phyloP scores from a whole-genome alignment of 2,329 filamentous ascomycete species.

The Colletotrichum spaethianum region DNA sequence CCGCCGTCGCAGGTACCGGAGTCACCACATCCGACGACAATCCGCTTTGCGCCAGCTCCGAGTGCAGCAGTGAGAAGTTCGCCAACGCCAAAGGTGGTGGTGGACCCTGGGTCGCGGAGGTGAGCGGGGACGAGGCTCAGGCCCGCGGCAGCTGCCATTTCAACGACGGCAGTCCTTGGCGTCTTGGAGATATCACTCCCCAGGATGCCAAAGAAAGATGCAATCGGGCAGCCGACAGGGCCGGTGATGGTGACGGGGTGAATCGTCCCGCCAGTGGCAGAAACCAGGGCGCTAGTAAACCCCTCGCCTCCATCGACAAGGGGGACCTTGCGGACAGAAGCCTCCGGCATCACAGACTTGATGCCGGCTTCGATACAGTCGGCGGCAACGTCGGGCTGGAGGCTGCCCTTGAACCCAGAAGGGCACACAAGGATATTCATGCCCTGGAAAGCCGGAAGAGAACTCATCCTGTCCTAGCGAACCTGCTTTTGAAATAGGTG shows the following conservation, averaged over 20 bases:
- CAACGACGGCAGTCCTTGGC: conserved; percentile 60
- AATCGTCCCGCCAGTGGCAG: conserved; percentile 57
- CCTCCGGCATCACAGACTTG: conserved; percentile 58
- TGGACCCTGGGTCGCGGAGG: conserved; percentile 60
- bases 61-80: conserved; percentile 62
- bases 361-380: conserved; percentile 66
- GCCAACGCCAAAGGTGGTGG: conserved; percentile 67
- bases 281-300: conserved; percentile 62
- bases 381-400: conserved; percentile 63
- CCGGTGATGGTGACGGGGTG: conserved; percentile 57
- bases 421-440: conserved; percentile 62
- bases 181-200: conserved; percentile 41
- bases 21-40: conserved; percentile 67
- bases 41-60: conserved; percentile 59
- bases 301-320: conserved; percentile 68
- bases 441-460: conserved; percentile 41
- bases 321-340: conserved; percentile 62
- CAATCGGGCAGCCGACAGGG: conserved; percentile 57
- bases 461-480: conserved; percentile 11
- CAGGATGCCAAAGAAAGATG: conserved; percentile 63
- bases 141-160: conserved; percentile 68
- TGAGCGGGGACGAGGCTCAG: conserved; percentile 62
- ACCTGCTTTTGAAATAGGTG: neutral
- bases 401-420: conserved; percentile 68
- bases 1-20: conserved; percentile 69